Conservation (phyloP, 768 basidiomycete species). For the Glaciozyma antarctica region DNA sequence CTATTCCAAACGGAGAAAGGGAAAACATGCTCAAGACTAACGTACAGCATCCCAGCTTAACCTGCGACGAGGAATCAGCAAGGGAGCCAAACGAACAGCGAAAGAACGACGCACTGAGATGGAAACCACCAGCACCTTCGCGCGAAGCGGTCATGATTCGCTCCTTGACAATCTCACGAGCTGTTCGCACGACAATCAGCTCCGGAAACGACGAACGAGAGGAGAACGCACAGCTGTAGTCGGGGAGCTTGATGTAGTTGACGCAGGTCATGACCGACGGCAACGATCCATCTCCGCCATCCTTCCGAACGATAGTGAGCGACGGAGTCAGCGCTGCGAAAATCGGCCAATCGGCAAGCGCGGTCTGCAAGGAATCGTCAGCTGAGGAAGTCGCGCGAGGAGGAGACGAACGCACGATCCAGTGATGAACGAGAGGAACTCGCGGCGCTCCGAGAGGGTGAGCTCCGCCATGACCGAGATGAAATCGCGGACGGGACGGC, state of each 20-base stretch:
- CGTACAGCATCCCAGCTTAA: not conserved
- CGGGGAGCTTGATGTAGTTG: conserved; percentile 89
- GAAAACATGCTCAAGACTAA: not conserved
- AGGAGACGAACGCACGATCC: conserved; percentile 44
- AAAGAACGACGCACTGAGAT: conserved; percentile 45
- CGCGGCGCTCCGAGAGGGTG: conserved; percentile 61
- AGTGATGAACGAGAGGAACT: conserved; percentile 91
- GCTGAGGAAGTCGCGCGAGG: not conserved
- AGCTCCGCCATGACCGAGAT: conserved; percentile 78
- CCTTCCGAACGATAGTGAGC: conserved; percentile 92
- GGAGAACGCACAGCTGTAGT: conserved; percentile 55
- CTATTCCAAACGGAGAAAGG: not conserved
- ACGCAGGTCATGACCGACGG: conserved; percentile 99
- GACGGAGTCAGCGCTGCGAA: conserved; percentile 91
- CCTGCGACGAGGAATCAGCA: not conserved
- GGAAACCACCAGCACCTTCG: conserved; percentile 95
- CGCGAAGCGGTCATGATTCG: conserved; percentile 75
- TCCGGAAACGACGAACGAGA: too few species aligned
- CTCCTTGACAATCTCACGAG: conserved; percentile 70
- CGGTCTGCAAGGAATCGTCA: conserved; percentile 1
- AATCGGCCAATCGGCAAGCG: conserved; percentile 53
- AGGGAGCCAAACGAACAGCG: not conserved
- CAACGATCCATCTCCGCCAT: conserved; percentile 60
- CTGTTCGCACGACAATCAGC: too few species aligned
- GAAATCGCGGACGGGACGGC: conserved; percentile 77